A percentile compares a stretch with the other conserved stretches of the same genome.
phyloP scores from a whole-genome alignment of 163 green algal genomes.

The Prototheca cutis region DNA sequence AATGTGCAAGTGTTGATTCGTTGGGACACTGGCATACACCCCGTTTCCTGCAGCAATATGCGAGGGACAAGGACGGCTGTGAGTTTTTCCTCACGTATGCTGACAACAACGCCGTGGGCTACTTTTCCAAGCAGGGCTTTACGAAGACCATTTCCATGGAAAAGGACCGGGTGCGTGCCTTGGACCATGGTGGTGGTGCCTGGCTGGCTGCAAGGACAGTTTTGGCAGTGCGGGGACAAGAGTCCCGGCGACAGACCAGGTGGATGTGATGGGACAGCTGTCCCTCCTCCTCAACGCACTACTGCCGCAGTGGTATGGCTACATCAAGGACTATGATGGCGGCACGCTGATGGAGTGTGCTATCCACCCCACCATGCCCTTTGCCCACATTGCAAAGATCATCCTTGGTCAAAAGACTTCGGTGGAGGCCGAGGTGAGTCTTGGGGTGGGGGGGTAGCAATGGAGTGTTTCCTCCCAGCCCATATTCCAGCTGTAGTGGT shows the following conservation, averaged over 20 bases:
- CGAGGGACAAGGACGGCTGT: conserved; percentile 61
- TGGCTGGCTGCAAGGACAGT: no score
- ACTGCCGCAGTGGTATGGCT: conserved; percentile 82
- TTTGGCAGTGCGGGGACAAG: no score
- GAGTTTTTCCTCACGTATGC: conserved; percentile 94
- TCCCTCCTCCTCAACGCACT: no score
- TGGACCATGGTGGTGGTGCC: no score
- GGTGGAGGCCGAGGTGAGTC: conserved; percentile 53
- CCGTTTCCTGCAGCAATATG: conserved; percentile 41
- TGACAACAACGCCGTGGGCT: conserved; percentile 97
- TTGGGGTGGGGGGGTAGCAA: conserved; percentile 6
- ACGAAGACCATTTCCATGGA: conserved; percentile 57
- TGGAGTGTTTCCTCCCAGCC: neutral
- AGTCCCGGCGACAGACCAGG: no score
- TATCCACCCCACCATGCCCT: conserved; percentile 59
- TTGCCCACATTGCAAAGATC: conserved; percentile 40
- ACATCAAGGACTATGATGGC: conserved; percentile 98
- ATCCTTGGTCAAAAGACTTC: conserved; percentile 40
- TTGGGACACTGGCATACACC: neutral
- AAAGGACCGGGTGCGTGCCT: conserved; percentile 9
- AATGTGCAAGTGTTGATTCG: neutral
- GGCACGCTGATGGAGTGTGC: conserved; percentile 96
- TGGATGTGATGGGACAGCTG: no score
- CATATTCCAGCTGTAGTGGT: no score
- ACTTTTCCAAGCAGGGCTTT: conserved; percentile 94